A percentile compares a stretch with the other conserved stretches of the same genome.
Conservation (phyloP, 805 yeast species). For the Saccharomyces mikatae region DNA sequence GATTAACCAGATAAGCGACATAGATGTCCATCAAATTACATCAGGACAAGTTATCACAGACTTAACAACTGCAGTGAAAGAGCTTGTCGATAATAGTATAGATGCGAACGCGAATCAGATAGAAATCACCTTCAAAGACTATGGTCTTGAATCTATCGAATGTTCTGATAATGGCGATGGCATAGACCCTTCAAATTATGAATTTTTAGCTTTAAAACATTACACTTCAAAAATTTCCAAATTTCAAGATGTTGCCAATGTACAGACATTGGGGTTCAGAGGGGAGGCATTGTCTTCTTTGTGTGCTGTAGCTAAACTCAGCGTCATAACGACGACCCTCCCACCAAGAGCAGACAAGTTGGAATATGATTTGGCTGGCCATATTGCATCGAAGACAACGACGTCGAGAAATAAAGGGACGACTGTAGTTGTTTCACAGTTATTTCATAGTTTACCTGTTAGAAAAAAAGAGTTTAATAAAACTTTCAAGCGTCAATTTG, state of each 20-base stretch:
- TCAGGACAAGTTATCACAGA: constrained; percentile 92
- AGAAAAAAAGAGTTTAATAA: constrained; percentile 65
- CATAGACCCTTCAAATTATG: constrained; percentile 45
- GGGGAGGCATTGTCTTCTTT: constrained; percentile 76
- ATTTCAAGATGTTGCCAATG: constrained; percentile 47
- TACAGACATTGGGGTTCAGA: constrained; percentile 62
- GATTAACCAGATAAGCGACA: constrained; percentile 34
- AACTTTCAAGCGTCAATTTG: constrained; percentile 62
- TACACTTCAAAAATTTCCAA: constrained; percentile 55
- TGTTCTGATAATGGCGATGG: constrained; percentile 65
- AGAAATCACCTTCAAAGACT: constrained; percentile 58
- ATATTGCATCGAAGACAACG: constrained; percentile 32
- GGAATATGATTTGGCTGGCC: constrained; percentile 50
- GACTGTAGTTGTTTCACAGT: constrained; percentile 42
- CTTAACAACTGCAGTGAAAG: constrained; percentile 70
- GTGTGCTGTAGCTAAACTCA: constrained; percentile 46
- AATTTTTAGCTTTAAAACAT: constrained; percentile 48
- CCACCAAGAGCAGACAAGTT: constrained; percentile 54
- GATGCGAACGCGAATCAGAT: constrained; percentile 69
- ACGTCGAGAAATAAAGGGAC: constrained; percentile 67
- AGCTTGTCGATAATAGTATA: constrained; percentile 75
- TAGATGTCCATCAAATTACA: constrained; percentile 68
- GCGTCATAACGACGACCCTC: constrained; percentile 43
- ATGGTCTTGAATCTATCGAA: constrained; percentile 68
- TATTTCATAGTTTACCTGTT: constrained; percentile 74